phyloP scores from a whole-genome alignment of 805 yeast genomes.

The Saturnispora dispora region DNA sequence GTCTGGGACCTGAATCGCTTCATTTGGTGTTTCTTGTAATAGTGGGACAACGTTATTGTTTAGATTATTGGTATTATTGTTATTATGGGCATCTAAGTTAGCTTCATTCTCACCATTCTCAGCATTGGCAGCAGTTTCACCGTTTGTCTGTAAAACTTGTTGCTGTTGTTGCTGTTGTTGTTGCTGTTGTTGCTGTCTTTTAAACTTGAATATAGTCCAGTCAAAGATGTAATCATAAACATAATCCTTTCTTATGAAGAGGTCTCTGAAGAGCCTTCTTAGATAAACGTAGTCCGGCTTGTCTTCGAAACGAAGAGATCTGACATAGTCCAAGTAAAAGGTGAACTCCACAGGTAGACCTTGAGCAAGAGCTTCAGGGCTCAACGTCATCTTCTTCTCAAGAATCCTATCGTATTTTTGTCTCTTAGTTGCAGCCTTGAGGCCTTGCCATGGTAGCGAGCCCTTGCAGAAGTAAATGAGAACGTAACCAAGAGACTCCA shows the following conservation, averaged over 20 bases:
- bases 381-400: conserved; percentile 89
- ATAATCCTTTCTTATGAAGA: conserved; percentile 80
- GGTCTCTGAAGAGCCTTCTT: conserved; percentile 81
- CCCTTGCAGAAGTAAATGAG: conserved; percentile 92
- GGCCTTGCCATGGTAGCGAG: conserved; percentile 97
- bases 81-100: conserved; percentile 9
- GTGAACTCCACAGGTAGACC: conserved; percentile 90
- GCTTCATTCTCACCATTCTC: conserved; percentile 11
- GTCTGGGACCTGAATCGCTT: conserved; percentile 27
- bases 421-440: conserved; percentile 93
- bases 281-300: conserved; percentile 89
- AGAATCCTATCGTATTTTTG: conserved; percentile 94
- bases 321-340: conserved; percentile 79
- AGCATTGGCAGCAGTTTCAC: conserved; percentile 5
- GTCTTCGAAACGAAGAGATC: conserved; percentile 88
- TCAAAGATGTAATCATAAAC: conserved; percentile 92
- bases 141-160: conserved; percentile 14
- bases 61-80: background rate
- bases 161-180: conserved; percentile 23
- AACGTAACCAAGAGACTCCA: conserved; percentile 91
- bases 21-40: conserved; percentile 25
- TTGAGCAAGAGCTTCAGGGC: conserved; percentile 75
- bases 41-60: conserved; percentile 15
- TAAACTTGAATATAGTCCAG: conserved; percentile 87
- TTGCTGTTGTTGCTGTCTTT: conserved; percentile 42